Percentiles rank a stretch among this genome's conserved stretches.
Evolutionary conservation across 768 basidiomycete genomes (phyloP).

Genomic region (Leccinum barrowsii): DNA sequence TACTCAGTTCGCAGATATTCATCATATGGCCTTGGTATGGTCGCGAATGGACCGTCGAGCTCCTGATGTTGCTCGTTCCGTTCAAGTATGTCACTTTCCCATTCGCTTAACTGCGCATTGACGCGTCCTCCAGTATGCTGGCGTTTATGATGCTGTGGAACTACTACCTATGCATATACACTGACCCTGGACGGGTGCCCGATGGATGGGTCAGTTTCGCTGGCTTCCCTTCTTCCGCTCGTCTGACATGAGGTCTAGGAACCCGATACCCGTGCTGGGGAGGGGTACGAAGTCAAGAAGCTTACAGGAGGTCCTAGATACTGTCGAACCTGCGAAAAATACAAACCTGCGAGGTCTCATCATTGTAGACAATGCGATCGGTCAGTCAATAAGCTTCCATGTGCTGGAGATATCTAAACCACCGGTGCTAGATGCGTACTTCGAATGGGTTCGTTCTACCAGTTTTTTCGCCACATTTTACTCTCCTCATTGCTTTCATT

Average conservation of each 20-base stretch:
- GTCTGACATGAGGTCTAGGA: constrained; percentile 35
- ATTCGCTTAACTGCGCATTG: constrained; percentile 5
- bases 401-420: neutral
- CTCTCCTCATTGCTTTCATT: constrained; percentile 6
- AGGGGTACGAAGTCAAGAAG: constrained; percentile 89
- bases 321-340: constrained; percentile 81
- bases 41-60: constrained; percentile 63
- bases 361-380: constrained; percentile 88
- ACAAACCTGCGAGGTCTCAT: constrained; percentile 87
- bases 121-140: constrained; percentile 48
- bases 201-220: constrained; percentile 58
- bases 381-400: constrained; percentile 38
- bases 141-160: constrained; percentile 83
- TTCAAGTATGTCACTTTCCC: constrained; percentile 71
- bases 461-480: neutral
- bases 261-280: constrained; percentile 63
- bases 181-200: constrained; percentile 85
- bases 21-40: constrained; percentile 95
- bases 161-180: constrained; percentile 78
- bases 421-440: constrained; percentile 62
- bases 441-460: constrained; percentile 68
- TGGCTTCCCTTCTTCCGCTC: neutral
- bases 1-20: constrained; percentile 85
- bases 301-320: constrained; percentile 78
- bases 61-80: constrained; percentile 72